A percentile compares a stretch with the other conserved stretches of the same genome.
Evolutionary conservation across 2,329 filamentous ascomycete species (phyloP).

Genomic region (Diaporthe longicolla): DNA sequence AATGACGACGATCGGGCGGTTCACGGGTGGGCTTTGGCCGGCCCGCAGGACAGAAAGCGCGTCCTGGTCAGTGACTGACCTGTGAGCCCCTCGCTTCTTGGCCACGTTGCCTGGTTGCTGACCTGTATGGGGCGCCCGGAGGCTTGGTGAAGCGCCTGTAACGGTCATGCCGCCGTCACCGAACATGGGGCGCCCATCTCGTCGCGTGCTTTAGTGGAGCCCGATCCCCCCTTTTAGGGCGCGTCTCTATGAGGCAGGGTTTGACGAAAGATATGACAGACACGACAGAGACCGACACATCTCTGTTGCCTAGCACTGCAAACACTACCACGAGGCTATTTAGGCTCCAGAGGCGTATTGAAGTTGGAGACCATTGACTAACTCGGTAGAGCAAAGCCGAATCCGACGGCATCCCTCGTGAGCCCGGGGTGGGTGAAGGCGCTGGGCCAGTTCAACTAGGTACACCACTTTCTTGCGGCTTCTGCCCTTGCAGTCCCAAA

Average conservation of each 20-base stretch:
- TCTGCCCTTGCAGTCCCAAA: conserved; percentile 16
- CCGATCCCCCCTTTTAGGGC: conserved; percentile 22
- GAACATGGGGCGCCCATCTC: conserved; percentile 28
- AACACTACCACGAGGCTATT: neutral
- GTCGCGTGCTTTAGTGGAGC: conserved; percentile 29
- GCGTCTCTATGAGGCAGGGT: conserved; percentile 24
- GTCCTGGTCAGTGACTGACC: conserved; percentile 17
- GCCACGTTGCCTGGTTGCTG: conserved; percentile 26
- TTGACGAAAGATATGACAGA: conserved; percentile 27
- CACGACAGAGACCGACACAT: conserved; percentile 14
- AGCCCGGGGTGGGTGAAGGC: neutral
- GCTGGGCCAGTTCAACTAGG: neutral
- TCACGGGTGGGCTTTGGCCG: conserved; percentile 20
- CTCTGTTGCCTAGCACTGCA: neutral
- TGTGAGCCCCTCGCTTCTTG: conserved; percentile 17
- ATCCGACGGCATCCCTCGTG: neutral
- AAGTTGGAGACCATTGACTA: neutral
- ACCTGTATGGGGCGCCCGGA: conserved; percentile 22
- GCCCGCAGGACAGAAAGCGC: conserved; percentile 22
- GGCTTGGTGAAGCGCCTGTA: conserved; percentile 28
- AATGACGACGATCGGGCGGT: conserved; percentile 34
- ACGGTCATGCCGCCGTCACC: conserved; percentile 33
- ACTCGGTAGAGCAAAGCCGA: conserved; percentile 3
- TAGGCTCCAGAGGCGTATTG: neutral
- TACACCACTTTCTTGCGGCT: neutral